phyloP scores from a whole-genome alignment of 352 stramenopile genomes.

The Stramenopiles sp. region DNA sequence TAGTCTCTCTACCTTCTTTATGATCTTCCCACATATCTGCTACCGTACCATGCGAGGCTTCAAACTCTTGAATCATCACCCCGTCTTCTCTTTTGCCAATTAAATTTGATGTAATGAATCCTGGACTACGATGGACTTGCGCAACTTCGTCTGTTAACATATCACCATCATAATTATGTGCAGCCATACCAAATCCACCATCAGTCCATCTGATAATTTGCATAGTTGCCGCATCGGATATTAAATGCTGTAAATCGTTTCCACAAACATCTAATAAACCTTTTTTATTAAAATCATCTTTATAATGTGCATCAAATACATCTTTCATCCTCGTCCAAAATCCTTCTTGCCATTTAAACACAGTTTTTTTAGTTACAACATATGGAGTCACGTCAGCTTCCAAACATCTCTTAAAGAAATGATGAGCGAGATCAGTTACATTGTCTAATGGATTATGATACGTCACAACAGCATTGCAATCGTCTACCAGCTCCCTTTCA shows the following conservation, averaged over 20 bases:
- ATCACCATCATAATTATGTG: conserved; percentile 63
- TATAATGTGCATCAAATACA: conserved; percentile 53
- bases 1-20: conserved; percentile 50
- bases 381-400: conserved; percentile 47
- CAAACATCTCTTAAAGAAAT: conserved; percentile 52
- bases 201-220: conserved; percentile 45
- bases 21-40: conserved; percentile 53
- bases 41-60: conserved; percentile 60
- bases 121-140: conserved; percentile 51
- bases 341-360: conserved; percentile 68
- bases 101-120: conserved; percentile 62
- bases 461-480: conserved; percentile 51
- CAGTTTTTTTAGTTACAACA: conserved; percentile 65
- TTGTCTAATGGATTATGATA: conserved; percentile 69
- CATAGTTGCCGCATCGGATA: conserved; percentile 61
- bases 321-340: conserved; percentile 59
- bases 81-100: conserved; percentile 42
- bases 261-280: conserved; percentile 41
- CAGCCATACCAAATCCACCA: conserved; percentile 53
- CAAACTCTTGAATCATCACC: conserved; percentile 57
- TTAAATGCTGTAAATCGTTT: conserved; percentile 48
- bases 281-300: conserved; percentile 20
- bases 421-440: conserved; percentile 42
- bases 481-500: conserved; percentile 44
- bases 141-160: conserved; percentile 58